Evolutionary conservation across 805 yeast genomes (phyloP).

Genomic region (Wickerhamiella parazyma): DNA sequence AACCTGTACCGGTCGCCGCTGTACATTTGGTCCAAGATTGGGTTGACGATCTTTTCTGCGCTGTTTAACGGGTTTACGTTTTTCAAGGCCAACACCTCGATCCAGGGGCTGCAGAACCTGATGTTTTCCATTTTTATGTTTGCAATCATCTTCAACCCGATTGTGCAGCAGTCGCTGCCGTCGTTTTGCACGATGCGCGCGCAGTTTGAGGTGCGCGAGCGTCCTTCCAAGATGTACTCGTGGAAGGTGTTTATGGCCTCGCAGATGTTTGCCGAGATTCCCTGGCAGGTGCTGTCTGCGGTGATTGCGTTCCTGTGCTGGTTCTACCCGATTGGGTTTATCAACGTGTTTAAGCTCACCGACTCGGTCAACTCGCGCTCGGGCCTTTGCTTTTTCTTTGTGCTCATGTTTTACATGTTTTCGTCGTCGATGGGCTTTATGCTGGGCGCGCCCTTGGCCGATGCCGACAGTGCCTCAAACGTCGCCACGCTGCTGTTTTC

Average conservation of each 20-base stretch:
- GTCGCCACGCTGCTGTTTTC: constrained; percentile 42
- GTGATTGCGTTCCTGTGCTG: constrained; percentile 41
- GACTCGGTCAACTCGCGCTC: constrained; percentile 35
- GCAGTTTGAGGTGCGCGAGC: constrained; percentile 56
- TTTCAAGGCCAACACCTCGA: constrained; percentile 39
- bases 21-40: constrained; percentile 49
- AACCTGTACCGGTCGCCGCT: constrained; percentile 48
- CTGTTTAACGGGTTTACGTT: constrained; percentile 62
- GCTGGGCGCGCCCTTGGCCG: constrained; percentile 44
- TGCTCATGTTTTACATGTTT: constrained; percentile 38
- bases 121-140: constrained; percentile 49
- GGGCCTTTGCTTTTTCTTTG: constrained; percentile 37
- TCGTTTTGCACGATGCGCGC: constrained; percentile 45
- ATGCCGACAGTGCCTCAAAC: constrained; percentile 54
- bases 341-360: constrained; percentile 34
- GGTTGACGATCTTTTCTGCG: constrained; percentile 37
- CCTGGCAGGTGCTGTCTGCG: constrained; percentile 38
- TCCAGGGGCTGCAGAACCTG: constrained; percentile 44
- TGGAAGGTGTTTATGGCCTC: constrained; percentile 49
- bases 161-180: constrained; percentile 49
- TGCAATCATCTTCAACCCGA: constrained; percentile 42
- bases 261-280: constrained; percentile 44
- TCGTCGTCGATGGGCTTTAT: constrained; percentile 42
- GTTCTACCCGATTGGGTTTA: constrained; percentile 37
- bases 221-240: constrained; percentile 57